Evolutionary conservation across 345 rosid species (phyloP).

Genomic region (Corymbia maculata): DNA sequence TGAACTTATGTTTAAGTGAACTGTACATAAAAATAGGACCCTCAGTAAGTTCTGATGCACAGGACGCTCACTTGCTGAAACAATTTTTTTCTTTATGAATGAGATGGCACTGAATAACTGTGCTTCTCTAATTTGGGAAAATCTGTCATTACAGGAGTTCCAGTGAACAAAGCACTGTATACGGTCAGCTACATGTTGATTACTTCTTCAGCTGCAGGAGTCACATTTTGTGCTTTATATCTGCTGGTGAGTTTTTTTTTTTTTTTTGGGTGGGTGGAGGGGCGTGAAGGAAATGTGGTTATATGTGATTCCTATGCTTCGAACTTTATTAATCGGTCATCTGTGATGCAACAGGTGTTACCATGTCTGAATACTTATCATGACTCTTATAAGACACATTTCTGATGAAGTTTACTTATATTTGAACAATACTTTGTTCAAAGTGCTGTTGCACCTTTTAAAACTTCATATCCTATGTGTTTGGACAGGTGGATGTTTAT

Average conservation of each 20-base stretch:
- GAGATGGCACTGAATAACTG: background rate
- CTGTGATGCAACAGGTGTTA: background rate
- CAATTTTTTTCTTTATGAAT: background rate
- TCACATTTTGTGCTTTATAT: constrained; percentile 24
- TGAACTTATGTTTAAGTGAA: background rate
- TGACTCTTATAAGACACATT: background rate
- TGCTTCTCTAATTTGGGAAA: background rate
- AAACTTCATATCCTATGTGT: background rate
- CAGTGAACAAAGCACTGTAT: constrained; percentile 31
- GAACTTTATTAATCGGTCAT: background rate
- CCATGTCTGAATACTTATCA: background rate
- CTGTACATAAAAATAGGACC: background rate
- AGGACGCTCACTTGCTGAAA: background rate
- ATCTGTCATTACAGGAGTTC: constrained; percentile 11
- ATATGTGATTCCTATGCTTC: background rate
- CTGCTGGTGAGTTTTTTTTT: constrained; percentile 15
- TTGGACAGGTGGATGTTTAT: constrained; percentile 25
- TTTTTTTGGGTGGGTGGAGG: background rate
- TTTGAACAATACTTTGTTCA: background rate
- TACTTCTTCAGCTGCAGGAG: constrained; percentile 31
- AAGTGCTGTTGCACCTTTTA: background rate
- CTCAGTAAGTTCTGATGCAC: background rate
- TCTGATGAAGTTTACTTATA: background rate
- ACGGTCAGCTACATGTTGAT: constrained; percentile 29
- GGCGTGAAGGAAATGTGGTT: background rate